A percentile compares a stretch with the other conserved stretches of the same genome.
Conservation (phyloP, 2,329 filamentous ascomycete species). For the Diaporthe nobilis region DNA sequence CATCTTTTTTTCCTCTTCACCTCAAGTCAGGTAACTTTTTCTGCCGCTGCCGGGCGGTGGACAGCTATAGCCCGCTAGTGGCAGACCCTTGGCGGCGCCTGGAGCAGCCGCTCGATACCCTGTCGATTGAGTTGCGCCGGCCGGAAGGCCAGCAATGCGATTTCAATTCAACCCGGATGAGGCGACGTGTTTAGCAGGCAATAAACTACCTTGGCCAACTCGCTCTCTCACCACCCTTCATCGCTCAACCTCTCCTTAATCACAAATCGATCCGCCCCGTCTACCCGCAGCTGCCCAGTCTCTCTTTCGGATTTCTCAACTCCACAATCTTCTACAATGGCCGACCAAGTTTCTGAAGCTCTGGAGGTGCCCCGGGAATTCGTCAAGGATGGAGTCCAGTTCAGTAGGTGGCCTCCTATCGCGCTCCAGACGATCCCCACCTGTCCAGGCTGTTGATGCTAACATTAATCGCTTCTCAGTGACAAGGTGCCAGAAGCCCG, state of each 20-base stretch:
- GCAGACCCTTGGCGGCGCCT: slow-evolving; percentile 13
- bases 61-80: slow-evolving; percentile 23
- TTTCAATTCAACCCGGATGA: slow-evolving; percentile 37
- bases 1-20: slow-evolving; percentile 27
- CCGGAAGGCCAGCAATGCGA: slow-evolving; percentile 41
- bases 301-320: slow-evolving; percentile 5
- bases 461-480: slow-evolving; percentile 27
- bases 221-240: slow-evolving; percentile 24
- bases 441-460: slow-evolving; percentile 31
- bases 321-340: slow-evolving; percentile 59
- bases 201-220: slow-evolving; percentile 14
- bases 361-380: slow-evolving; percentile 79
- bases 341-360: slow-evolving; percentile 79
- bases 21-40: slow-evolving; percentile 34
- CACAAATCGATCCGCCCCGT: not conserved
- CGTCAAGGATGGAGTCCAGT: slow-evolving; percentile 72
- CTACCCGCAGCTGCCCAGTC: slow-evolving; percentile 2
- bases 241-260: slow-evolving; percentile 9
- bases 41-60: slow-evolving; percentile 31
- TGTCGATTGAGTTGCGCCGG: slow-evolving; percentile 31
- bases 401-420: slow-evolving; percentile 60
- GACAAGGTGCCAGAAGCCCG: slow-evolving; percentile 54
- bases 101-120: slow-evolving; percentile 12
- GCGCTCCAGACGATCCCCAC: slow-evolving; percentile 63
- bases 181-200: slow-evolving; percentile 41